Percentiles rank a stretch among this genome's conserved stretches.
These are phyloP conservation scores for Trichoderma sp. DNA, from an alignment of 2,329 filamentous ascomycete genomes.

Conservation along the genomic window DNA sequence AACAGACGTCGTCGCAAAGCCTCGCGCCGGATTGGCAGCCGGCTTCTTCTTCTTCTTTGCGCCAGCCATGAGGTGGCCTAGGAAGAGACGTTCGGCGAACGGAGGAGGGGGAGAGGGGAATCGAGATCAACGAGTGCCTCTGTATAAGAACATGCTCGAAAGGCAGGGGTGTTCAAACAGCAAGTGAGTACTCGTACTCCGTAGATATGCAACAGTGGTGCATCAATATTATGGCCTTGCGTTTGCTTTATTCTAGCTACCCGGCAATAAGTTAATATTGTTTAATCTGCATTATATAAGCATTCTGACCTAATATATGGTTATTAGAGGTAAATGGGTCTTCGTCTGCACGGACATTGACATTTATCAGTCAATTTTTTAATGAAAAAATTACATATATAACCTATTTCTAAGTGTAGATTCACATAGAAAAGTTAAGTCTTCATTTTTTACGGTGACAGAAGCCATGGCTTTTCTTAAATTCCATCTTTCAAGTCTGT, in stretches of 20 bases:
- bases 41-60: slow-evolving; percentile 90
- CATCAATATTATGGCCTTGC: background rate
- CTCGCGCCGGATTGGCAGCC: slow-evolving; percentile 79
- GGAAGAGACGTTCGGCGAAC: background rate
- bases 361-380: background rate
- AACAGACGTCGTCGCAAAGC: slow-evolving; percentile 90
- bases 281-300: background rate
- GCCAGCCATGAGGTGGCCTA: slow-evolving; percentile 56
- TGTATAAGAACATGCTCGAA: background rate
- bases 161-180: background rate
- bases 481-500: background rate
- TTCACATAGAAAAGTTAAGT: background rate
- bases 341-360: background rate
- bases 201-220: background rate
- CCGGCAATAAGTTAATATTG: background rate
- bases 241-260: background rate
- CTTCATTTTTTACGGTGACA: background rate
- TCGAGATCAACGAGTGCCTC: background rate
- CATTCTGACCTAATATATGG: background rate
- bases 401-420: background rate
- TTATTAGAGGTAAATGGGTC: background rate
- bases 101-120: background rate
- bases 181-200: background rate
- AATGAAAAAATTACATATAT: background rate
- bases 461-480: background rate